Conservation (phyloP, 139 green algal species). For the Coelastrella sp. region DNA sequence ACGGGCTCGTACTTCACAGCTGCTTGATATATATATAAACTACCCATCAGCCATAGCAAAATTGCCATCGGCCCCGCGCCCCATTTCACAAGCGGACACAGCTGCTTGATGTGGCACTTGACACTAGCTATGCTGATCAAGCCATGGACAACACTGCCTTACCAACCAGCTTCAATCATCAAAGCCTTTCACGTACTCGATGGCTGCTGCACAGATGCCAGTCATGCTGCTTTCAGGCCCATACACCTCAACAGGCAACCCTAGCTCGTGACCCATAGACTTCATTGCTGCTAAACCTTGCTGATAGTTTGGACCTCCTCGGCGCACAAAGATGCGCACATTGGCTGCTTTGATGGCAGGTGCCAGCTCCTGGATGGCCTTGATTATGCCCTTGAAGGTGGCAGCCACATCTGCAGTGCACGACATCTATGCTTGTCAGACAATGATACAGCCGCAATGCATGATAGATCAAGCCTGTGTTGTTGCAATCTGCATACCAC, state of each 20-base stretch:
- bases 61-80: no score
- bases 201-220: constrained; percentile 87
- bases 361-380: constrained; percentile 70
- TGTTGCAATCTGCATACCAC: neutral
- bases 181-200: constrained; percentile 76
- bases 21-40: no score
- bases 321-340: constrained; percentile 88
- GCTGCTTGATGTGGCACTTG: no score
- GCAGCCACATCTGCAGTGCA: constrained; percentile 88
- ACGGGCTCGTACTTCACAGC: no score
- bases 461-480: no score
- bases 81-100: no score
- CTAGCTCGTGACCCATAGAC: constrained; percentile 82
- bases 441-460: no score
- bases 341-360: constrained; percentile 73
- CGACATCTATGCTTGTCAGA: no score
- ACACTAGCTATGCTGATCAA: no score
- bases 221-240: constrained; percentile 94
- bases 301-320: constrained; percentile 93
- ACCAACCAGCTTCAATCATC: neutral
- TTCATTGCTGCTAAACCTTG: constrained; percentile 63
- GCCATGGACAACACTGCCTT: no score
- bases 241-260: constrained; percentile 84
- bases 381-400: constrained; percentile 95
- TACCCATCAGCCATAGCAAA: no score